phyloP scores from a whole-genome alignment of 1,284 basidiomycete genomes.

The Malassezia arunalokei region DNA sequence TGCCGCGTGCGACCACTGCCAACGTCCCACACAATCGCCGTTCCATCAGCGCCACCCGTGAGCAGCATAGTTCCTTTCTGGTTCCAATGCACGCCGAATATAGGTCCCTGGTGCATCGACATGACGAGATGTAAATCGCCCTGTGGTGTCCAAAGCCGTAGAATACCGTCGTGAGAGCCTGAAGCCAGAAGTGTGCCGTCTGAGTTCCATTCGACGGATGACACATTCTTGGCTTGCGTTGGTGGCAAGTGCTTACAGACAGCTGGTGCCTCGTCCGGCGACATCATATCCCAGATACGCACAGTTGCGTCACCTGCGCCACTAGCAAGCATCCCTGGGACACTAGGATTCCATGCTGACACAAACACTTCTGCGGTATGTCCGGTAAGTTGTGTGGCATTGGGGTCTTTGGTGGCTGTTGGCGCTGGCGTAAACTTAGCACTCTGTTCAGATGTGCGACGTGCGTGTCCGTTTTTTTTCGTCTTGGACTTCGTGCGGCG shows the following conservation, averaged over 20 bases:
- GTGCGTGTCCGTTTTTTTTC: background rate
- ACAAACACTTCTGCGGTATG: conserved; percentile 43
- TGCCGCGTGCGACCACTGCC: conserved; percentile 41
- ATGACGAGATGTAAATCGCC: conserved; percentile 45
- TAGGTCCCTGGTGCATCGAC: conserved; percentile 46
- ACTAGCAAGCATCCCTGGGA: conserved; percentile 40
- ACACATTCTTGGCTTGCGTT: conserved; percentile 41
- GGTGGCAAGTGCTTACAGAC: conserved; percentile 45
- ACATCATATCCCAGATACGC: conserved; percentile 42
- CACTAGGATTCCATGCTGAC: conserved; percentile 45
- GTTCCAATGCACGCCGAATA: conserved; percentile 45
- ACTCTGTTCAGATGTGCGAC: background rate
- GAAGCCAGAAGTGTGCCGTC: conserved; percentile 44
- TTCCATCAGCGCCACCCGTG: conserved; percentile 40
- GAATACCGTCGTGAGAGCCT: conserved; percentile 44
- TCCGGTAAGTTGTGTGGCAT: conserved; percentile 26
- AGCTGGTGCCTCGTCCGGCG: conserved; percentile 22
- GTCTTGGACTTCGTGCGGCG: background rate
- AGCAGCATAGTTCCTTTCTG: conserved; percentile 41
- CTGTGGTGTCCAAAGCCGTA: conserved; percentile 45
- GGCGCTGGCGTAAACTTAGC: background rate
- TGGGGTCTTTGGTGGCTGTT: background rate
- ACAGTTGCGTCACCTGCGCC: conserved; percentile 46
- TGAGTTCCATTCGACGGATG: conserved; percentile 44
- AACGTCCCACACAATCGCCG: conserved; percentile 46